Evolutionary conservation across 768 basidiomycete species (phyloP).

Genomic region (Amyloporia xantha): DNA sequence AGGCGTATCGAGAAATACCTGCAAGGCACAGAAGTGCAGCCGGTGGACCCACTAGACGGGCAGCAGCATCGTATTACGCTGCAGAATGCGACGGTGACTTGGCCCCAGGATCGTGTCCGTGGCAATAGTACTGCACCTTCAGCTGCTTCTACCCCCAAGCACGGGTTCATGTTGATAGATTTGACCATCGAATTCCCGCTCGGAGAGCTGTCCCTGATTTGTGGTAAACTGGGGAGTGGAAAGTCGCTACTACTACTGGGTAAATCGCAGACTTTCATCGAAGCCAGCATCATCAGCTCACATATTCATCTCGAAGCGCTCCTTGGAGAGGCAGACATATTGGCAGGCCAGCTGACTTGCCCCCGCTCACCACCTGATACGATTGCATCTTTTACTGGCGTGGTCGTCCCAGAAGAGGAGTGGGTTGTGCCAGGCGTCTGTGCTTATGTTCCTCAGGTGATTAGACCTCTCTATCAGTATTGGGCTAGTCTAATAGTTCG

Average conservation of each 20-base stretch:
- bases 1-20: conserved; percentile 92
- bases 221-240: conserved; percentile 85
- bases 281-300: not conserved
- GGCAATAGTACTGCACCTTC: conserved; percentile 45
- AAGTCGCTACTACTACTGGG: conserved; percentile 81
- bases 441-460: conserved; percentile 80
- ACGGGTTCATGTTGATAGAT: conserved; percentile 78
- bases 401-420: conserved; percentile 39
- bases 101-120: conserved; percentile 71
- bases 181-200: conserved; percentile 70
- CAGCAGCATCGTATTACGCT: conserved; percentile 62
- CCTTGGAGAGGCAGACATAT: conserved; percentile 81
- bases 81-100: conserved; percentile 83
- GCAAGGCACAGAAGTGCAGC: conserved; percentile 59
- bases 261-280: conserved; percentile 10
- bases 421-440: conserved; percentile 79
- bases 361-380: conserved; percentile 82
- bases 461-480: conserved; percentile 18
- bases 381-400: conserved; percentile 51
- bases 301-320: conserved; percentile 57
- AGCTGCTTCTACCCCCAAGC: conserved; percentile 61
- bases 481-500: conserved; percentile 2
- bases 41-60: conserved; percentile 49
- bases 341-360: conserved; percentile 75
- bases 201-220: conserved; percentile 76